Conservation (phyloP, 495 filamentous ascomycete genomes). For the Cercophora samala region DNA sequence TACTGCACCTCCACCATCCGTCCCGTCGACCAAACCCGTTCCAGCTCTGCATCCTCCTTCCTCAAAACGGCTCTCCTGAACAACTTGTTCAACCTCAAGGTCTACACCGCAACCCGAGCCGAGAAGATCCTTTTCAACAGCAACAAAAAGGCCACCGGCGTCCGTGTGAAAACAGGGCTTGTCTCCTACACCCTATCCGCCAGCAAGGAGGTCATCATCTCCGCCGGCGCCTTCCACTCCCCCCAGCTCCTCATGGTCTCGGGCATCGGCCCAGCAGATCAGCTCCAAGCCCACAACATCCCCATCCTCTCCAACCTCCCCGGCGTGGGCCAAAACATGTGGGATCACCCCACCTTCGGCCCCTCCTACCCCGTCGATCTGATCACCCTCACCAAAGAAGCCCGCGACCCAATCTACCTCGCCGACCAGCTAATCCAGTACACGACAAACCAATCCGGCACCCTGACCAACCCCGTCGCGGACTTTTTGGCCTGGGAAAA, state of each 20-base stretch:
- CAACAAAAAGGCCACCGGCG: constrained; percentile 31
- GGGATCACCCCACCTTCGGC: constrained; percentile 19
- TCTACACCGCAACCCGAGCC: constrained; percentile 11
- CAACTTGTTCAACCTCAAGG: constrained; percentile 6
- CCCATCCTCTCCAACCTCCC: constrained; percentile 44
- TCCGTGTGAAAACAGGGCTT: constrained; percentile 43
- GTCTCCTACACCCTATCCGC: constrained; percentile 35
- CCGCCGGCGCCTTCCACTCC: constrained; percentile 50
- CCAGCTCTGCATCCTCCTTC: constrained; percentile 3
- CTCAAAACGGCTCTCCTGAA: background rate
- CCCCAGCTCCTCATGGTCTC: constrained; percentile 51
- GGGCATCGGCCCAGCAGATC: constrained; percentile 36
- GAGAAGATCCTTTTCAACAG: constrained; percentile 31
- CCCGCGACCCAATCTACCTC: constrained; percentile 39
- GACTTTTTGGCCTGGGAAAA: constrained; percentile 53
- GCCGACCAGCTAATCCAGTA: constrained; percentile 26
- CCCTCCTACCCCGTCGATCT: constrained; percentile 64
- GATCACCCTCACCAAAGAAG: constrained; percentile 48
- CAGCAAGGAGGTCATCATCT: constrained; percentile 51
- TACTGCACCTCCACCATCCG: constrained; percentile 43
- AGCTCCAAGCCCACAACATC: constrained; percentile 41
- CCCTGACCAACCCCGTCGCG: constrained; percentile 40
- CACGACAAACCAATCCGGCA: constrained; percentile 34
- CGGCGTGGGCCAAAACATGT: constrained; percentile 47
- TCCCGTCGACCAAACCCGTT: constrained; percentile 32